Base-by-base conservation (phyloP, 2,329 filamentous ascomycete species). In the Nectriaceae sp. region DNA sequence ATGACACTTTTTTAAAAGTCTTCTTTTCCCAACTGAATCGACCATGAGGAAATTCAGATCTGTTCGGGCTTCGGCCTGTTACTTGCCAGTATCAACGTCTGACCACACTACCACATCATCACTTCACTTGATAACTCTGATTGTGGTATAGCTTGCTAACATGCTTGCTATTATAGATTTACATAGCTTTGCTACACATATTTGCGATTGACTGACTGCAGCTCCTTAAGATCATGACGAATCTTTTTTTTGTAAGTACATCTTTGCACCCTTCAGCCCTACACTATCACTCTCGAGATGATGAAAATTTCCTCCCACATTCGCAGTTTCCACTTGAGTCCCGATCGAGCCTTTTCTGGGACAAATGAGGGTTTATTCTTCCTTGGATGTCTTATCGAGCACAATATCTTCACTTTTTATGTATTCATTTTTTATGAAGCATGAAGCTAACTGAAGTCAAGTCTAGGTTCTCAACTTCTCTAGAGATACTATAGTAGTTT, bases 81-180 rank as follows among this genome's bases (percentile, higher is more conserved):
- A 91, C 88, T 91, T 89, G 88, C 88, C 88, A 92, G 88, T 91
- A 91, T 86, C 77, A 75, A 80, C 84, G 84, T 89, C 88, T 90
- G 88, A 90, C 63, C 63, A 55, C 55, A 59, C 46, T 56, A 42
- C 40, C 46, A 55, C 40, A 42, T 19, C 15, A 33, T 46, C 35
- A n/a, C 41, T 40, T 44, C 50, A 26, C 44, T 33, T 38, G 35
- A 47, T 11, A 4, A 11, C 20, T 35, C 21, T 47, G 29, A 18
- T 16, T 10, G 35, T 37, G 42, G 38, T 46, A 60, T n/a, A 44
- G 21, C 13, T 56, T 50, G 57, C 54, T 63, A 61, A 63, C 52
- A 40, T 29, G 35, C 15, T 50, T 47, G 45, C 45, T 50, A 48
- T 33, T 26, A 39, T 46, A 55, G 61, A 54, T 49, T 29, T 31